Conservation (phyloP, 1,284 basidiomycete species). For the Tylopilus orsonianus region DNA sequence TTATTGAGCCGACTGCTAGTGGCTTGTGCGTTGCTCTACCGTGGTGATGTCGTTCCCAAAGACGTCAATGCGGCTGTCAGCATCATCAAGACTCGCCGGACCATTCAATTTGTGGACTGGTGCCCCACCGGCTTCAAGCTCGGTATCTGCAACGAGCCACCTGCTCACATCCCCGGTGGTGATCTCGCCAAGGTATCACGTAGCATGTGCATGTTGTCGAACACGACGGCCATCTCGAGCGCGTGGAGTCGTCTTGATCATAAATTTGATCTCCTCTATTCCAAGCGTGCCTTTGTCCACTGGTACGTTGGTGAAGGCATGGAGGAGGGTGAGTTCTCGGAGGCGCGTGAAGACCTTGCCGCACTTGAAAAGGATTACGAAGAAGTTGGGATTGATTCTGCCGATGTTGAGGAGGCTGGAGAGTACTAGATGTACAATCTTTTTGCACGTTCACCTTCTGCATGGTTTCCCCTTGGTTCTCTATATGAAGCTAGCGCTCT, state of each 20-base stretch:
- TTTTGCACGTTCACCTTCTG: constrained; percentile 13
- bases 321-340: constrained; percentile 99
- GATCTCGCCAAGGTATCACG: constrained; percentile 87
- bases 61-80: constrained; percentile 86
- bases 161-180: constrained; percentile 80
- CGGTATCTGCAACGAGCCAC: constrained; percentile 89
- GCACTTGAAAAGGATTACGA: constrained; percentile 97
- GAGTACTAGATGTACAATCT: constrained; percentile 56
- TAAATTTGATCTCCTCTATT: constrained; percentile 94
- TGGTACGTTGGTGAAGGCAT: constrained; percentile 98
- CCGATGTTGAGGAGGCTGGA: constrained; percentile 75
- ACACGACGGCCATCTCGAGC: constrained; percentile 83
- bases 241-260: constrained; percentile 92
- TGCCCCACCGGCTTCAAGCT: constrained; percentile 90
- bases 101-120: constrained; percentile 86
- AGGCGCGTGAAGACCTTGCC: constrained; percentile 96
- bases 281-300: constrained; percentile 90
- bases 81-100: constrained; percentile 85
- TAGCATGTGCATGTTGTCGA: constrained; percentile 88
- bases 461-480: constrained; percentile 18
- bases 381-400: constrained; percentile 91
- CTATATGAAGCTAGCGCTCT: constrained; percentile 26
- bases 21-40: constrained; percentile 77
- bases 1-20: constrained; percentile 37
- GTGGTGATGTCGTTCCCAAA: constrained; percentile 89